Evolutionary conservation across 225 moss, liverwort and hornwort genomes (phyloP).

Genomic region (Marchantia polymorpha): DNA sequence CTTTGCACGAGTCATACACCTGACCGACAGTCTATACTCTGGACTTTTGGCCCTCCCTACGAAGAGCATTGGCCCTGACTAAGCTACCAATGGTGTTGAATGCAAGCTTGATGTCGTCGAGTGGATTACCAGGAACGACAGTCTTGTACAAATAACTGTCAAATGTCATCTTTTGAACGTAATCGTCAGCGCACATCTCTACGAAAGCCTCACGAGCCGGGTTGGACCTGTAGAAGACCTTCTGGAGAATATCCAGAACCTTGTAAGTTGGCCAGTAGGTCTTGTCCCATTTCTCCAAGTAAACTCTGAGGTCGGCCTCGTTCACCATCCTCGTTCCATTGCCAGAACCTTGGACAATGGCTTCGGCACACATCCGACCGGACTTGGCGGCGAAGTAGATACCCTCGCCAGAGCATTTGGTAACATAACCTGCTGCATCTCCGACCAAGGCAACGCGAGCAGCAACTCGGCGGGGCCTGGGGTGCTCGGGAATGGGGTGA

Average conservation of each 20-base stretch:
- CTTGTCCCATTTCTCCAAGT: slow-evolving; percentile 97
- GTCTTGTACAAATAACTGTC: slow-evolving; percentile 98
- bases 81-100: slow-evolving; percentile 91
- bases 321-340: slow-evolving; percentile 80
- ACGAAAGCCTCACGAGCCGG: slow-evolving; percentile 96
- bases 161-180: slow-evolving; percentile 99
- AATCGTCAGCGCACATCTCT: slow-evolving; percentile 97
- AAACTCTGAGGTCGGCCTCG: slow-evolving; percentile 79
- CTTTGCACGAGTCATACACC: neutral
- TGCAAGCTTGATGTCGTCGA: slow-evolving; percentile 94
- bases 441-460: slow-evolving; percentile 83
- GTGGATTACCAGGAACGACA: slow-evolving; percentile 91
- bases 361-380: slow-evolving; percentile 96
- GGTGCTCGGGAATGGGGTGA: slow-evolving; percentile 98
- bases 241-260: slow-evolving; percentile 95
- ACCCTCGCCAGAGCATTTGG: slow-evolving; percentile 96
- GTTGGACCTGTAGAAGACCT: slow-evolving; percentile 93
- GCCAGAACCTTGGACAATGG: slow-evolving; percentile 78
- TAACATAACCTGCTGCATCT: slow-evolving; percentile 94
- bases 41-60: slow-evolving; percentile 46
- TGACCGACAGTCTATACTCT: slow-evolving; percentile 3
- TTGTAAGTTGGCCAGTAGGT: slow-evolving; percentile 99
- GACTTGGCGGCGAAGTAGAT: slow-evolving; percentile 99
- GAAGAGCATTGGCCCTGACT: slow-evolving; percentile 79
- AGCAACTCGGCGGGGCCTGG: slow-evolving; percentile 71